Evolutionary conservation across 352 stramenopile species (phyloP), one percentile per base, ranked within the genome.

Genomic region (Globisporangium nagaii): DNA sequence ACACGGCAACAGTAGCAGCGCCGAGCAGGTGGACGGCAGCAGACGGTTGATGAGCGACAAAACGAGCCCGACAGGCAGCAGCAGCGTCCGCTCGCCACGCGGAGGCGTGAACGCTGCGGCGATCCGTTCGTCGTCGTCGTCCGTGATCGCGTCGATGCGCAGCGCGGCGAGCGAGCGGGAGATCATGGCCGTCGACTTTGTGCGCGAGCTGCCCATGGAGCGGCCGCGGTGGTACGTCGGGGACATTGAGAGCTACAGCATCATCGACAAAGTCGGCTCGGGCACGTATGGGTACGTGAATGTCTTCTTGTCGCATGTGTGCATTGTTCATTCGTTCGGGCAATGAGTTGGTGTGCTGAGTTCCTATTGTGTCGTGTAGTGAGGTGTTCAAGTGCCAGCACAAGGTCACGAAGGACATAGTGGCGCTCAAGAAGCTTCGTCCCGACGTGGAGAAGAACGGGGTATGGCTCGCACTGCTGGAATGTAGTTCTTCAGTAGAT

Each of bases 311-410:
- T 42, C 53, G 22, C 5, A 2, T 39, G 13, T 53, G 25, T 12
- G 17, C n/a, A 54, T 52, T 10, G 15, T 50, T 19, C 11, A 20
- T 25, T 56, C n/a, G 9, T 27, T 12, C 1, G 31, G 28, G n/a
- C 15, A 13, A 5, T 48, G 4, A 9, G 15, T 27, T 7, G 32
- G 15, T 24, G 4, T 17, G 36, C 7, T 66, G 3, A 63, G 44
- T 50, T 2, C 6, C 40, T 44, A 34, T 17, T 62, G 27, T 62
- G 44, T n/a, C n/a, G 30, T 42, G 6, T 45, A 89, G 84, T 25
- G 84, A 94, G 68, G 84, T 94, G 30, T 94, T 93, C 58, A 94
- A 94, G 64, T 92, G 82, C 48, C 82, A 92, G 37, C 82, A 94
- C 56, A 94, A 92, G 31, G 59, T 92, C 15, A 88, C 82, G 2